Evolutionary conservation across 805 yeast species (phyloP), one percentile per base, ranked within the genome.

Genomic region (Diddensiella transvaalensis): DNA sequence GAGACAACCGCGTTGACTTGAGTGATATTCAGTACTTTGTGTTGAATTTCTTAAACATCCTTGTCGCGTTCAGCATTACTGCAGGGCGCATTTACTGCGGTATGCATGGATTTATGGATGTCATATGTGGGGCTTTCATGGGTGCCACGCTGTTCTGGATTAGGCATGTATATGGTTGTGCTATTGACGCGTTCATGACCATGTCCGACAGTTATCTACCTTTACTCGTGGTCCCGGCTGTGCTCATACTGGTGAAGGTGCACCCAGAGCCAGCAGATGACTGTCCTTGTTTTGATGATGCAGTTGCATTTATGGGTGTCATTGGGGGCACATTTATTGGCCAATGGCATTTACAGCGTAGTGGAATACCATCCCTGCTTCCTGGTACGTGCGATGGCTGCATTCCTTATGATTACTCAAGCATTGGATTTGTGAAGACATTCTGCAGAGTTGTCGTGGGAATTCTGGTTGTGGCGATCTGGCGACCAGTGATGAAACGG

Each of bases 221-320:
- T n/a, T 43, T 55, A 2, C 22, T 45, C 15, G 26, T 57, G 3
- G 56, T 62, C 5, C 73, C 73, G 22, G 22, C 52, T 2, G 23
- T 48, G 13, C 36, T 51, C 18, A 42, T 79, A 1, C 52, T 68
- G 1, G 75, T 90, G 19, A 81, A 84, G 57, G 65, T 74, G 37
- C 96, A 89, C 66, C 85, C 89, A 0, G 79, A 77, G 49, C 98
- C 98, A 1, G 81, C 85, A 18, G 99, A 93, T 58, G 85, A 83
- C 56, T 91, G 99, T 62, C 99, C 99, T 1, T 93, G 99, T 64
- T 91, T 84, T 61, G 96, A 90, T 60, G 99, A 91, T 63, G 80
- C 89, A 17, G 96, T 91, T 24, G 95, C 98, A 3, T 91, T 91
- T 59, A 70, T 90, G 45, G 96, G 96, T 2, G 97, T 90, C 38